Evolutionary conservation across 257 asterid genomes (phyloP), one percentile per base, ranked within the genome.

Genomic region (Solanum okadae): DNA sequence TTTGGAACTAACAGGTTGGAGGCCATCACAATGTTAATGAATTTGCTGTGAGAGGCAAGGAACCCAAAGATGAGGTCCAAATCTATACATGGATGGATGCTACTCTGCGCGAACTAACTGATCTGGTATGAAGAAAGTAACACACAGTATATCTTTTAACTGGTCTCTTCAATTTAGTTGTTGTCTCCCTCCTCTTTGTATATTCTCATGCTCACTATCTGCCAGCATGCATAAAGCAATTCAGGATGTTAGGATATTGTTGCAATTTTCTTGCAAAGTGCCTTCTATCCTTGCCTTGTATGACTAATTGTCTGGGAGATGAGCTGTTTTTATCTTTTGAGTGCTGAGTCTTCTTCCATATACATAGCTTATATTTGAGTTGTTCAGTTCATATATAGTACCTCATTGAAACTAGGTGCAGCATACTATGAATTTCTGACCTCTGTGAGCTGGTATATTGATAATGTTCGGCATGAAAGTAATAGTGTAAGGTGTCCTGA

Each of bases 11-110:
- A 65, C 92, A 97, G 99, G 93, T 92, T n/a, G 99, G 99, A 85
- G 93, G 93, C 29, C 99, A 97, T 93, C 99, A 96, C 87, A 89
- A 92, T 33, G 95, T 93, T 38, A 95, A 89, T 44, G 98, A 97
- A 88, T 97, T 96, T 94, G 95, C 98, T 8, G 99, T 94, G 91
- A 93, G 98, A 89, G 99, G 99, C 89, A 96, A 97, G 93, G 99
- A 96, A 92, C 99, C 99, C 31, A 97, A 96, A 91, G 99, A 97
- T 87, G 99, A 97, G 91, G 99, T 97, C 90, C 99, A 97, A 91
- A 96, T 97, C 52, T 97, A 96, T 87, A 97, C 99, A 14, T 97
- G 99, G 99, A 75, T 96, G 99, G 99, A 97, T 94, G 99, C 99
- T 13, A 97, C 98, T 77, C 91, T 97, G 87, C 99, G 99, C 25